Evolutionary conservation across 2,329 filamentous ascomycete species (phyloP).

Genomic region (Colletotrichum sp.): DNA sequence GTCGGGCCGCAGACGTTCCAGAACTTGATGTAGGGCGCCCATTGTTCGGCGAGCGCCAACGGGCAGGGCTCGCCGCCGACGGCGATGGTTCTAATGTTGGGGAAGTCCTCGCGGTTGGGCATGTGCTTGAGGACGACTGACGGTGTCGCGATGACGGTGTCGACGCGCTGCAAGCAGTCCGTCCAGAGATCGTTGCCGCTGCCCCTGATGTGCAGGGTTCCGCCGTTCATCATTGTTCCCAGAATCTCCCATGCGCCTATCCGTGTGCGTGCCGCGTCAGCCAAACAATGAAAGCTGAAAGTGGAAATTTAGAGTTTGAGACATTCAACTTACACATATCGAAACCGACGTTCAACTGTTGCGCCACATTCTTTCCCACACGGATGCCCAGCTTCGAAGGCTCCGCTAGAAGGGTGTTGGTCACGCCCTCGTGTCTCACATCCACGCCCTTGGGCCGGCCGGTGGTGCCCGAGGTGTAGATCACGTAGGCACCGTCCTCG

Average conservation of each 20-base stretch:
- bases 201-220: conserved; percentile 23
- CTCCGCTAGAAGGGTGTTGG: conserved; percentile 5
- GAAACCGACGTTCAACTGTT: conserved; percentile 63
- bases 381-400: conserved; percentile 48
- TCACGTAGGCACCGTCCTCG: conserved; percentile 48
- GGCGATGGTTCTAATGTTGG: conserved; percentile 20
- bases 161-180: conserved; percentile 21
- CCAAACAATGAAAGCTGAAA: not conserved
- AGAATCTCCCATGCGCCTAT: conserved; percentile 67
- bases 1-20: conserved; percentile 66
- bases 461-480: conserved; percentile 64
- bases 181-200: conserved; percentile 22
- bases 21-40: conserved; percentile 53
- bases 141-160: conserved; percentile 23
- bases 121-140: conserved; percentile 24
- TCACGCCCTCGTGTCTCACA: conserved; percentile 48
- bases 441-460: conserved; percentile 64
- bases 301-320: not conserved
- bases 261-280: not conserved
- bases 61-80: conserved; percentile 23
- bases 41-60: conserved; percentile 54
- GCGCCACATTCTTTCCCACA: conserved; percentile 56
- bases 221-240: conserved; percentile 29
- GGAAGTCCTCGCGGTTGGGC: conserved; percentile 17
- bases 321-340: conserved; percentile 58